phyloP scores from a whole-genome alignment of 495 filamentous ascomycete genomes.

The Thermochaetoides thermophila region DNA sequence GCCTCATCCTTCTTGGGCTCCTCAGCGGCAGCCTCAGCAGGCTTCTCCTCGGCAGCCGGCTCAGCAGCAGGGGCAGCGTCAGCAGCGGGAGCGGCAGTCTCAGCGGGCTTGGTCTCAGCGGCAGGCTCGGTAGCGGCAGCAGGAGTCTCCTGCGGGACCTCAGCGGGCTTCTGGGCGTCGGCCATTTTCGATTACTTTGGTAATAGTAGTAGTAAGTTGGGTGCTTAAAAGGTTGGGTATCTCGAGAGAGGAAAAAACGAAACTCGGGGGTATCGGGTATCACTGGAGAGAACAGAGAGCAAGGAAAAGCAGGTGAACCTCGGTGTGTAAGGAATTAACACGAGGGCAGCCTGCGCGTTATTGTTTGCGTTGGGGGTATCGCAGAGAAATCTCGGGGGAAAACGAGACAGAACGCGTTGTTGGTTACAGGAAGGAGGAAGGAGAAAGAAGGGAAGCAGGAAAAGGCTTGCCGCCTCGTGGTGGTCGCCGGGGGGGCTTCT shows the following conservation, averaged over 20 bases:
- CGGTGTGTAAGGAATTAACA: slow-evolving; percentile 13
- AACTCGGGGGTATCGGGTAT: slow-evolving; percentile 35
- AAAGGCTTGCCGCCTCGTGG: slow-evolving; percentile 8
- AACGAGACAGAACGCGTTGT: slow-evolving; percentile 9
- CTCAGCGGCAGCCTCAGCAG: slow-evolving; percentile 28
- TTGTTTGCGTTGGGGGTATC: slow-evolving; percentile 9
- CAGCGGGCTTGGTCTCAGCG: slow-evolving; percentile 17
- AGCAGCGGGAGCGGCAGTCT: slow-evolving; percentile 17
- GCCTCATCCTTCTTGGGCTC: slow-evolving; percentile 35
- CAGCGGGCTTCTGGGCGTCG: slow-evolving; percentile 29
- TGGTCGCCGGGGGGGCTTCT: slow-evolving; percentile 12
- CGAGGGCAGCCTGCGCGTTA: slow-evolving; percentile 14
- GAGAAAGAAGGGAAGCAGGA: slow-evolving; percentile 10
- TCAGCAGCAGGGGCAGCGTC: slow-evolving; percentile 10
- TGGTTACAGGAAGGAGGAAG: too few relatives aligned
- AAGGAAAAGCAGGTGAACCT: slow-evolving; percentile 20
- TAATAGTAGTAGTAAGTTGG: too few relatives aligned
- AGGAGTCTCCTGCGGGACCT: too few relatives aligned
- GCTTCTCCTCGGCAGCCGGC: slow-evolving; percentile 20
- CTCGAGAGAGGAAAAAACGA: slow-evolving; percentile 24
- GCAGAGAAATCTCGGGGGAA: slow-evolving; percentile 12
- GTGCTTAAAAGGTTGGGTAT: slow-evolving; percentile 20
- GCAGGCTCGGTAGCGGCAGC: slow-evolving; percentile 21
- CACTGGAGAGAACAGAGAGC: slow-evolving; percentile 27
- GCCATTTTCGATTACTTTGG: slow-evolving; percentile 27